Conservation (phyloP, 1,139 yeast genomes). For the Ogataea hybrid region DNA sequence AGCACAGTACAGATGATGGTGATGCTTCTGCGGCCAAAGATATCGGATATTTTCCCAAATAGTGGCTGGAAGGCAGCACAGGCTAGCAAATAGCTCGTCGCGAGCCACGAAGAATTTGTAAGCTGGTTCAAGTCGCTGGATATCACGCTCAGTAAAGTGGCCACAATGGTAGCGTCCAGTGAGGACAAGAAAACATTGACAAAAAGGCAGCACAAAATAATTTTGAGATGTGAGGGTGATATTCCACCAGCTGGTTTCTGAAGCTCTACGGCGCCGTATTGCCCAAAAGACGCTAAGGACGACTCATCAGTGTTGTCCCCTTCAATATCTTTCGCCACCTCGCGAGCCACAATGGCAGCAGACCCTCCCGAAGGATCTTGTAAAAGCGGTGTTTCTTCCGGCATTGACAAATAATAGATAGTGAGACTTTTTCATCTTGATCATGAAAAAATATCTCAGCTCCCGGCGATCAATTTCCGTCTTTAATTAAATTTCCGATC, state of each 20-base stretch:
- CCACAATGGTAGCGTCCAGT: constrained; percentile 60
- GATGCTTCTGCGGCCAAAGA: no score
- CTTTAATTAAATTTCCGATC: no score
- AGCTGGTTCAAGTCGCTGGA: constrained; percentile 54
- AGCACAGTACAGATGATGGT: no score
- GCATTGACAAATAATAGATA: neutral
- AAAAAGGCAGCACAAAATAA: constrained; percentile 10
- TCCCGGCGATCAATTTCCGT: constrained; percentile 6
- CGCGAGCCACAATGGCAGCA: constrained; percentile 6
- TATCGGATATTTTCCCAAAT: no score
- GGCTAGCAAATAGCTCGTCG: constrained; percentile 52
- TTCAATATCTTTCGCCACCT: constrained; percentile 4
- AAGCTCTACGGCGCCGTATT: constrained; percentile 2
- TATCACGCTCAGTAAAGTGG: constrained; percentile 54
- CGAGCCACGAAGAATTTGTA: constrained; percentile 51
- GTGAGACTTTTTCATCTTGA: no score
- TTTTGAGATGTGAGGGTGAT: constrained; percentile 4
- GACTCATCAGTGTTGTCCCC: neutral
- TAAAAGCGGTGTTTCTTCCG: neutral
- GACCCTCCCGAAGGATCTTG: constrained; percentile 5
- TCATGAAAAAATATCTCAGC: no score
- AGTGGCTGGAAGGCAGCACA: constrained; percentile 67
- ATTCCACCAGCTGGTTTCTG: neutral
- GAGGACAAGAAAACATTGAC: constrained; percentile 44
- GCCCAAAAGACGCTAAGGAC: neutral